A percentile compares a stretch with the other conserved stretches of the same genome.
Conservation (phyloP, 1,284 basidiomycete species). For the Volvariella surrecta region DNA sequence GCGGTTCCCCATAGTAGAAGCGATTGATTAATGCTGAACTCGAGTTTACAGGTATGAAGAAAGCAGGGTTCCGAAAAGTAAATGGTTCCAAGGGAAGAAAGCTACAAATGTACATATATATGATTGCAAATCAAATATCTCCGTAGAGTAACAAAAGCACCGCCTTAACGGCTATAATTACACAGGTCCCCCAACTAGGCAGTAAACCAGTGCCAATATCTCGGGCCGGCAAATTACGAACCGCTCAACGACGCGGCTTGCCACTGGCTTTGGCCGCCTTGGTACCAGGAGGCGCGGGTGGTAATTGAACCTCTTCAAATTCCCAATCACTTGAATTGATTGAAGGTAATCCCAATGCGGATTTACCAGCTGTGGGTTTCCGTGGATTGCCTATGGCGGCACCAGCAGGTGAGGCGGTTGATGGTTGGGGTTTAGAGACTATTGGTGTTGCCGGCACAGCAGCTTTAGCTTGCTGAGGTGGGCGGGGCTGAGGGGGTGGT, state of each 20-base stretch:
- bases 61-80: no score
- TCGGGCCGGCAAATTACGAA: no score
- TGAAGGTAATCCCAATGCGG: conserved; percentile 23
- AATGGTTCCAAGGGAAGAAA: no score
- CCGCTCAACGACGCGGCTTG: conserved; percentile 6
- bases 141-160: background rate
- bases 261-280: no score
- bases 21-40: background rate
- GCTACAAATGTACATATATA: no score
- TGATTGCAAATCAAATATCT: no score
- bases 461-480: conserved; percentile 4
- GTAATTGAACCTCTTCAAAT: conserved; percentile 33
- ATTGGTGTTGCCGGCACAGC: conserved; percentile 6
- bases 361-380: conserved; percentile 8
- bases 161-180: background rate
- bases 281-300: conserved; percentile 19
- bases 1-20: conserved; percentile 10
- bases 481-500: conserved; percentile 2
- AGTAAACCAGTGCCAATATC: no score
- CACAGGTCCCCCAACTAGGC: no score
- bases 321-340: conserved; percentile 33
- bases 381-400: conserved; percentile 3
- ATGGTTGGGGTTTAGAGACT: conserved; percentile 7
- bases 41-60: background rate
- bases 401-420: conserved; percentile 11